Evolutionary conservation across 495 filamentous ascomycete genomes (phyloP), one percentile per base, ranked within the genome.

Genomic region (Lepidopterella palustris): DNA sequence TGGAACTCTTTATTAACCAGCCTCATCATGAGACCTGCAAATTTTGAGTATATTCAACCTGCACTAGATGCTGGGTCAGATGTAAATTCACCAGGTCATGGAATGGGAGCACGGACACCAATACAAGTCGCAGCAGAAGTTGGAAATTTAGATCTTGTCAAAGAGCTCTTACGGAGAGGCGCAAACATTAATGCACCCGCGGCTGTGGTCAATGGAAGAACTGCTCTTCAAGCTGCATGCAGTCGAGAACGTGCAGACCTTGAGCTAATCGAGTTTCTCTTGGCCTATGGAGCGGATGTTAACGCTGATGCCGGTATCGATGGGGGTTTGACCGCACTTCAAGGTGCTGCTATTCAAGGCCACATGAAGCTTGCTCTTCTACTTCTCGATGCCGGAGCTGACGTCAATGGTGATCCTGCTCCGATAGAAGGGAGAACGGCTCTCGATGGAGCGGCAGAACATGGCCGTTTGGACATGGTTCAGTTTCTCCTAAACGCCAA

Each of bases 381-480:
- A 47, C 45, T 47, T 47, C 45, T 47, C 45, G 45, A 47, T 47
- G 45, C 45, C 18, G 45, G 45, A n/a, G 45, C 45, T 47, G 20
- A 47, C 20, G 45, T 47, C 6, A 47, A 21, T 21, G 45, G 9
- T 23, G 20, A n/a, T 21, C 10, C 11, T n/a, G 45, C 45, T 21
- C 5, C 8, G 20, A 47, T 5, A 23, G 45, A 21, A n/a, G 18
- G 45, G 20, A 42, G 35, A 42, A 42, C 35, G 2, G 35, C 35
- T 10, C 35, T 42, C 9, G 35, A 42, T 3, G 35, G 35, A 42
- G 35, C 35, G 13, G 35, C 35, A 13, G 35, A 42, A 18, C 35
- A 42, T 10, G 35, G 35, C 3, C 35, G 35, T 10, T 3, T 42
- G 3, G 35, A 42, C 35, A 42, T 42, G 35, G 35, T 42, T 3